Base-by-base conservation (phyloP, 129 eudicot genomes). In the Chrysanthemum lavandulifolium region DNA sequence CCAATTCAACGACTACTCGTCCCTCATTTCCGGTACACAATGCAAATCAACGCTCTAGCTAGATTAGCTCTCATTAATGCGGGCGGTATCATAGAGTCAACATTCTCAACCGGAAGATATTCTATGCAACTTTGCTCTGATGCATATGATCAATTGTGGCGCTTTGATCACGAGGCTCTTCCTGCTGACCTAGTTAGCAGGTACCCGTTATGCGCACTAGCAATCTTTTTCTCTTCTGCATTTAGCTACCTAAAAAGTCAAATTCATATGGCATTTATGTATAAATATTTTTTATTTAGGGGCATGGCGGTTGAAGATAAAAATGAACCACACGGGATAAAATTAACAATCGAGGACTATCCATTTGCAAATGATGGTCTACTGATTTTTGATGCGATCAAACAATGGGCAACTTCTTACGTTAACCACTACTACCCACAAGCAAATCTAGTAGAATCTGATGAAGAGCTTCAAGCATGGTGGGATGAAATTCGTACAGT, bases 11-110 rank as follows among this genome's bases (percentile, higher is more conserved):
- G 90, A 65, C 78, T 91, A 16, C 61, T 91, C 33, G 62, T 68
- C 31, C 97, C 97, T 53, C 91, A 91, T 81, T 81, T 86, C 10
- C 82, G 96, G 1, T 91, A 83, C 88, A 91, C 96, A 2, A 91
- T 91, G 97, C 86, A 85, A 78, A 91, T 91, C 50, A 91, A 91
- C 56, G 84, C 92, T 33, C 69, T 88, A 49, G 96, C 92, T 65
- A 78, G 97, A 55, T 47, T 77, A 23, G 51, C 74, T 29, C 89
- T 91, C 15, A 74, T 91, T 23, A 88, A 84, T 55, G 90, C 81
- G 0, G 27, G 19, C n/a, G 96, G 97, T 16, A 77, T 79, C 43
- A 91, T 88, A 19, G 97, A 91, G 88, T n/a, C 49, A 0, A 6
- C 85, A 14, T 91, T 91, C 63, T 67, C 92, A 47, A 86, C 90